phyloP scores from a whole-genome alignment of 345 rosid species.

The Mercurialis annua region DNA sequence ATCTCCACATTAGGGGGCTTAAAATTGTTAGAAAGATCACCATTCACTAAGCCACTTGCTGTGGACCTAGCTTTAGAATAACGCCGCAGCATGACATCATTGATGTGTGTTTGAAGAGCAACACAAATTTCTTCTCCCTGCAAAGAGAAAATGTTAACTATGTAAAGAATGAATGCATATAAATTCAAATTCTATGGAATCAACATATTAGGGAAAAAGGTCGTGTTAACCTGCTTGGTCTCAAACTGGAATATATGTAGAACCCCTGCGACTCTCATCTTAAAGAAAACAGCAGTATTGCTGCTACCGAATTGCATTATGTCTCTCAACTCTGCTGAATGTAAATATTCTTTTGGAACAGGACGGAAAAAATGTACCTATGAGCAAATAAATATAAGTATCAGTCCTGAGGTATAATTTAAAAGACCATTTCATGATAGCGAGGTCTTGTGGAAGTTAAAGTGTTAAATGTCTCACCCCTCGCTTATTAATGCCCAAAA shows the following conservation, averaged over 20 bases:
- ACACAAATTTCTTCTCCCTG: constrained; percentile 99
- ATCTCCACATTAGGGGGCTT: constrained; percentile 58
- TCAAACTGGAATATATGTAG: constrained; percentile 97
- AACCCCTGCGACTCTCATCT: constrained; percentile 99
- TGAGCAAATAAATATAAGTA: constrained; percentile 19
- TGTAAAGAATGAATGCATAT: constrained; percentile 7
- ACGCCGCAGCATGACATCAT: constrained; percentile 98
- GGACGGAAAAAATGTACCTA: constrained; percentile 98
- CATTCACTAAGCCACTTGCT: constrained; percentile 60
- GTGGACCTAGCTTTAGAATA: constrained; percentile 86
- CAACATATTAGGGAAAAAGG: neutral
- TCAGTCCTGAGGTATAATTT: constrained; percentile 5
- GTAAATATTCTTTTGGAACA: constrained; percentile 93
- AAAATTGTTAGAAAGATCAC: constrained; percentile 55
- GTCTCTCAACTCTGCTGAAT: constrained; percentile 93
- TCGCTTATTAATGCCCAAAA: constrained; percentile 93
- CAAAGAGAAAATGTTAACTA: constrained; percentile 10
- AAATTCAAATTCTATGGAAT: neutral
- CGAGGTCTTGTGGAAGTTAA: neutral
- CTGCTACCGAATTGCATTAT: constrained; percentile 99
- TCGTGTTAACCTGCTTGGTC: constrained; percentile 79
- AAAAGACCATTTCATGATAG: neutral
- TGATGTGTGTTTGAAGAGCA: constrained; percentile 97
- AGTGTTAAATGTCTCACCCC: constrained; percentile 62
- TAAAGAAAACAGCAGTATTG: constrained; percentile 94